Conservation (phyloP, 495 filamentous ascomycete species). For the Amphirosellinia nigrospora region DNA sequence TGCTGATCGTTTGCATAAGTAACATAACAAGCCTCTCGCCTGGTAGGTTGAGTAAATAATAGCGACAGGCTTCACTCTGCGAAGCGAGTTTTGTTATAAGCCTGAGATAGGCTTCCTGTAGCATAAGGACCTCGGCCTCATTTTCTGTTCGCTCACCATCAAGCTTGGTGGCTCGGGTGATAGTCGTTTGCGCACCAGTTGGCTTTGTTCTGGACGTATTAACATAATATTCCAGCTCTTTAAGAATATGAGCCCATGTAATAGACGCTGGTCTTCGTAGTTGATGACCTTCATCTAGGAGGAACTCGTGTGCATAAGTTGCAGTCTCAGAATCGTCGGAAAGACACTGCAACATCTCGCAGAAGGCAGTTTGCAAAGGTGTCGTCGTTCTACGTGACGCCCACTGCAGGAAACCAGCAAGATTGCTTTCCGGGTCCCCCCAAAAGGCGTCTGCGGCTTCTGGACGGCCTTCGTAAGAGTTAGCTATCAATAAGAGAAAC, state of each 20-base stretch:
- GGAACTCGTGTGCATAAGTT: constrained; percentile 80
- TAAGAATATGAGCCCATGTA: constrained; percentile 92
- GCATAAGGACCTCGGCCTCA: constrained; percentile 87
- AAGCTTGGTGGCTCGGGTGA: constrained; percentile 65
- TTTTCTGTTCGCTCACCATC: constrained; percentile 59
- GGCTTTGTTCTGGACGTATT: constrained; percentile 70
- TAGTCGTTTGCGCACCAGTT: constrained; percentile 55
- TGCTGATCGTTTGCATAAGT: constrained; percentile 72
- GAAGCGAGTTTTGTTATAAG: constrained; percentile 79
- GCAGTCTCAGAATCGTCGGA: constrained; percentile 81
- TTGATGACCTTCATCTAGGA: constrained; percentile 82
- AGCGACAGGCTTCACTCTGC: constrained; percentile 69
- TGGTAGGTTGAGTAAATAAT: constrained; percentile 70
- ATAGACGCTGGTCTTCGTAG: constrained; percentile 79
- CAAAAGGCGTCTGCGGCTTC: constrained; percentile 88
- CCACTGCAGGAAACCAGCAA: constrained; percentile 95
- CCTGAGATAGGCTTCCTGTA: constrained; percentile 91
- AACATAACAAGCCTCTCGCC: constrained; percentile 66
- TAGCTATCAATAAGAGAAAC: constrained; percentile 89
- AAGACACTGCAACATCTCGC: constrained; percentile 89
- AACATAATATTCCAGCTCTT: constrained; percentile 79
- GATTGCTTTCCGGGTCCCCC: constrained; percentile 84
- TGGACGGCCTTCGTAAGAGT: constrained; percentile 81
- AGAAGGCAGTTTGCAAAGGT: constrained; percentile 91
- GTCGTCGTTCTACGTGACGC: constrained; percentile 90